Percentiles rank a stretch among this genome's conserved stretches.
phyloP scores from a whole-genome alignment of 1,284 basidiomycete genomes.

The Melampsora larici-populina region DNA sequence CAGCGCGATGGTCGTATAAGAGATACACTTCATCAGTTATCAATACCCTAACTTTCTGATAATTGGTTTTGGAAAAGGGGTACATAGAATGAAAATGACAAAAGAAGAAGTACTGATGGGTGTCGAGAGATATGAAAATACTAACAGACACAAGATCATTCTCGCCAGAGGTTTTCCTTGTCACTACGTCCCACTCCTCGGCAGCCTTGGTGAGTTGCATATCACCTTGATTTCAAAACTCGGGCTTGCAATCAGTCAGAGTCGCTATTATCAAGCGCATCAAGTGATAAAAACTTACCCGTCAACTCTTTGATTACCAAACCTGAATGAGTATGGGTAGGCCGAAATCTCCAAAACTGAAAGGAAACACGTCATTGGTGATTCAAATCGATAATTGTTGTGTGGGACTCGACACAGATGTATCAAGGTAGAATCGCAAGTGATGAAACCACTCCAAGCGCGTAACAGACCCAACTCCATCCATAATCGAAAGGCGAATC shows the following conservation, averaged over 20 bases:
- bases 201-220: conserved; percentile 96
- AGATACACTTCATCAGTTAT: conserved; percentile 99
- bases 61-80: conserved; percentile 21
- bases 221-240: conserved; percentile 64
- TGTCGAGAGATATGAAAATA: not conserved
- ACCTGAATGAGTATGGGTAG: conserved; percentile 83
- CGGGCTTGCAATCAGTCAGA: not conserved
- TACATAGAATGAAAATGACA: not conserved
- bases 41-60: conserved; percentile 73
- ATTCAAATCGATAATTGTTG: conserved; percentile 74
- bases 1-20: conserved; percentile 94
- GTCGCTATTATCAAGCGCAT: conserved; percentile 18
- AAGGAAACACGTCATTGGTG: conserved; percentile 89
- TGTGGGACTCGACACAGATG: conserved; percentile 67
- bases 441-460: conserved; percentile 93
- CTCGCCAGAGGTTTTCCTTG: conserved; percentile 92
- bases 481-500: conserved; percentile 71
- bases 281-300: conserved; percentile 62
- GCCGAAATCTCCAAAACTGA: conserved; percentile 98
- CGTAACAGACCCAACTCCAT: conserved; percentile 64
- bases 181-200: conserved; percentile 99
- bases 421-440: conserved; percentile 95
- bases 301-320: conserved; percentile 89
- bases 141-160: conserved; percentile 75
- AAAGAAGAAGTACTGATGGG: conserved; percentile 2